Evolutionary conservation across 306 rosid species (phyloP), one percentile per base, ranked within the genome.

Genomic region (Quercus engelmannii): DNA sequence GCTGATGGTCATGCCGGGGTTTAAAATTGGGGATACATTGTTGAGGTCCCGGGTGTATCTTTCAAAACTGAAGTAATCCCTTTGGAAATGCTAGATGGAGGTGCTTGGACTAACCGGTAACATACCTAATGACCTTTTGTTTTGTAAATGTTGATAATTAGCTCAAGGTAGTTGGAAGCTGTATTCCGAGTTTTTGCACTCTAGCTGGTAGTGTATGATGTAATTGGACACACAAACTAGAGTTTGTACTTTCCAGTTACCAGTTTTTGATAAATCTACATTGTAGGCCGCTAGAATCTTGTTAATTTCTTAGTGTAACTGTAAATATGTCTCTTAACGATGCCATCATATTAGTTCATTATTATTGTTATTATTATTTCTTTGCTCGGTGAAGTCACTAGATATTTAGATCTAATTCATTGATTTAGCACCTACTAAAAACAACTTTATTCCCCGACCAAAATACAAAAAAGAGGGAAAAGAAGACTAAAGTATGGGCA

Each of bases 1-100:
- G 89, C 89, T 94, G 67, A 89, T 91, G 94, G 88, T 92, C 75
- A 85, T 86, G 91, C 98, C 97, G 2, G 98, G 98, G 69, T 88
- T 94, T 78, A 76, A 68, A 78, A 70, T 92, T n/a, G 89, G 94
- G 55, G 83, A 81, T 31, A 69, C 80, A 41, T 46, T 87, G 62
- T 70, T 94, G 83, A 91, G 77, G 89, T 86, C 94, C 79, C 86
- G 71, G 65, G 98, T 92, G 82, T 94, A 90, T 87, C 68, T 89
- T 69, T 87, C 90, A 11, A 74, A 81, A 28, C 59, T 20, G 74
- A 73, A 80, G 59, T 56, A 46, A 1, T 59, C 54, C 2, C 49
- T 68, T 70, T 78, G 55, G 43, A 77, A 56, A 59, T 81, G 80
- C 82, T 76, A 80, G 76, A 81, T 75, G 78, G 69, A 77, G 41